Evolutionary conservation across 352 stramenopile genomes (phyloP), one percentile per base, ranked within the genome.

Genomic region (Nothophytophthora sp.): DNA sequence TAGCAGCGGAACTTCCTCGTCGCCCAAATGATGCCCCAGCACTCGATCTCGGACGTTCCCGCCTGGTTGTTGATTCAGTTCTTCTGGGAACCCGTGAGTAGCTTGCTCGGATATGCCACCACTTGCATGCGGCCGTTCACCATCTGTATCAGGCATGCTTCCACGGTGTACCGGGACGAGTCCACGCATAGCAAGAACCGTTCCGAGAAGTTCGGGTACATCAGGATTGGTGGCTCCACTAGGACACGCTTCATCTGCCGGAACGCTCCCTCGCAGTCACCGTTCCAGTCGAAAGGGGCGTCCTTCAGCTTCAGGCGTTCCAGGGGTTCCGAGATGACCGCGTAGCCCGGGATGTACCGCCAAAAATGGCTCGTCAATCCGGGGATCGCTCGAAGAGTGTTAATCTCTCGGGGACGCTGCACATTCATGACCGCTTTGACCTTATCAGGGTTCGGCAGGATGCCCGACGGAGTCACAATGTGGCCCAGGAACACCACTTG

Each of bases 221-320:
- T 10, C 35, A 54, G 8, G 0, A 54, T 54, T 2, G 46, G 46
- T 0, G 46, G 46, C 15, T 53, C 35, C n/a, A 45, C 9, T 4
- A 44, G 10, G 0, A 16, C 24, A 18, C 45, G 33, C 45, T 45
- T 43, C 5, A 53, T 13, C 11, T 45, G 46, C 15, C 28, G 29
- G 36, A 48, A 55, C 2, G 27, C 47, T 16, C 3, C 3, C 5
- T 55, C 48, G 35, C 37, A 55, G 20, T 55, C 48, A 4, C 28
- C 48, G 8, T 16, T 35, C 36, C 27, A 48, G 1, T 12, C 12
- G 20, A 48, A 55, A 2, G 25, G 27, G 3, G 19, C 37, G 10
- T 47, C 37, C 11, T 56, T 56, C 2, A 48, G 20, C 9, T 43
- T 56, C 22, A 56, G 23, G 5, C 48, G 28, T 36, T 56, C 48